These are phyloP conservation scores for Fusarium liriodendri DNA, from an alignment of 2,329 filamentous ascomycete genomes.

Conservation along the genomic window DNA sequence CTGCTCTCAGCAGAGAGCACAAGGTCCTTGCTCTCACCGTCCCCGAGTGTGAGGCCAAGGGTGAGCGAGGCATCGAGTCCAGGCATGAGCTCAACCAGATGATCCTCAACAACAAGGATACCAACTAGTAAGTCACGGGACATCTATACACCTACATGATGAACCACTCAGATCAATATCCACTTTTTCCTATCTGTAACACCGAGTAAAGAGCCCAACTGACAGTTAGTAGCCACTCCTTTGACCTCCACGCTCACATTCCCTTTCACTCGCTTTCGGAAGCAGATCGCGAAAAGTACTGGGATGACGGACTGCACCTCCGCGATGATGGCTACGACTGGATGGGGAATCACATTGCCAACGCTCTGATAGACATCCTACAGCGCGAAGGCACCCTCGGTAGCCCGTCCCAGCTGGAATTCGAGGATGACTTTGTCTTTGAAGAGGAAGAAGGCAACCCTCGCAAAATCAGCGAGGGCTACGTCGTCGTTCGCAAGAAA, in stretches of 20 bases:
- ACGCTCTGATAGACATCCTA: conserved; percentile 61
- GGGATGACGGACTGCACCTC: conserved; percentile 72
- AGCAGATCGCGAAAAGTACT: conserved; percentile 61
- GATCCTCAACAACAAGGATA: conserved; percentile 61
- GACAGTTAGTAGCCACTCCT: conserved; percentile 59
- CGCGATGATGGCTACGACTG: conserved; percentile 69
- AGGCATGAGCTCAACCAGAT: conserved; percentile 62
- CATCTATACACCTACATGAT: not conserved
- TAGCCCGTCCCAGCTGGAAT: not conserved
- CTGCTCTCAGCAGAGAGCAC: conserved; percentile 59
- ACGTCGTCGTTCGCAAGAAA: conserved; percentile 63
- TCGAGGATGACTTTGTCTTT: conserved; percentile 44
- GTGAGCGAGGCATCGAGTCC: conserved; percentile 44
- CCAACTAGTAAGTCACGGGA: conserved; percentile 62
- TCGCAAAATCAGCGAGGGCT: conserved; percentile 60
- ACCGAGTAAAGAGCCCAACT: not conserved
- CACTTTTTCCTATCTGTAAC: not conserved
- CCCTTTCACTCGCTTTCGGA: conserved; percentile 64
- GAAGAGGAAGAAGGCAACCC: conserved; percentile 64
- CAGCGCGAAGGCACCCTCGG: conserved; percentile 45
- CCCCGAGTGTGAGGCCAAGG: conserved; percentile 59
- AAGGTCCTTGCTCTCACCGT: conserved; percentile 74
- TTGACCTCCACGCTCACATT: conserved; percentile 66
- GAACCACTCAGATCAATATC: not conserved
- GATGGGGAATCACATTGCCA: conserved; percentile 69